phyloP scores from a whole-genome alignment of 2,329 filamentous ascomycete species.

The Calonectria naviculata region DNA sequence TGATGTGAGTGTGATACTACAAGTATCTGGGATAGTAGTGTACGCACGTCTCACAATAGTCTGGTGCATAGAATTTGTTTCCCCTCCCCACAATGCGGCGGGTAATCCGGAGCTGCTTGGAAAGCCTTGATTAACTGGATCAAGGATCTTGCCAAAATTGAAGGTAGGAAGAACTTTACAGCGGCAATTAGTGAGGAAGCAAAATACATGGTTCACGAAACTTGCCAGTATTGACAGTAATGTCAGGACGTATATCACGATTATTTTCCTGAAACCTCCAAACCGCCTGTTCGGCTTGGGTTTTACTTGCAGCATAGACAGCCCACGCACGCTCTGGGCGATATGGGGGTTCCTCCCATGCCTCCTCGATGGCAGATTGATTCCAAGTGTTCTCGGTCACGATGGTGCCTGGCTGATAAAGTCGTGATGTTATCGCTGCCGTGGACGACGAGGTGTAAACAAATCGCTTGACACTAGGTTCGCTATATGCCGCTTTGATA shows the following conservation, averaged over 20 bases:
- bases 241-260: slow-evolving; percentile 31
- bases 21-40: not conserved
- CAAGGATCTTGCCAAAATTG: slow-evolving; percentile 36
- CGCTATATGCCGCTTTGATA: slow-evolving; percentile 35
- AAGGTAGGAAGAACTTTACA: slow-evolving; percentile 38
- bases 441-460: not conserved
- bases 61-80: not conserved
- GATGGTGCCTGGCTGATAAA: not conserved
- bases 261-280: slow-evolving; percentile 46
- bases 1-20: not conserved
- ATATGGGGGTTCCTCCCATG: slow-evolving; percentile 48
- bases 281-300: slow-evolving; percentile 43
- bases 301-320: slow-evolving; percentile 51
- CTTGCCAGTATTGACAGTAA: slow-evolving; percentile 32
- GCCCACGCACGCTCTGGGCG: slow-evolving; percentile 32
- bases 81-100: slow-evolving; percentile 27
- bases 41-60: not conserved
- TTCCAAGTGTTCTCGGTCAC: not conserved
- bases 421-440: not conserved
- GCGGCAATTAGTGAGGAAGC: not conserved
- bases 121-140: slow-evolving; percentile 26
- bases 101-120: slow-evolving; percentile 31
- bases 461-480: not conserved
- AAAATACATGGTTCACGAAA: not conserved
- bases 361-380: slow-evolving; percentile 42